A percentile compares a stretch with the other conserved stretches of the same genome.
These are phyloP conservation scores for Phialophora expanda DNA, from an alignment of 2,329 filamentous ascomycete genomes.

Conservation along the genomic window DNA sequence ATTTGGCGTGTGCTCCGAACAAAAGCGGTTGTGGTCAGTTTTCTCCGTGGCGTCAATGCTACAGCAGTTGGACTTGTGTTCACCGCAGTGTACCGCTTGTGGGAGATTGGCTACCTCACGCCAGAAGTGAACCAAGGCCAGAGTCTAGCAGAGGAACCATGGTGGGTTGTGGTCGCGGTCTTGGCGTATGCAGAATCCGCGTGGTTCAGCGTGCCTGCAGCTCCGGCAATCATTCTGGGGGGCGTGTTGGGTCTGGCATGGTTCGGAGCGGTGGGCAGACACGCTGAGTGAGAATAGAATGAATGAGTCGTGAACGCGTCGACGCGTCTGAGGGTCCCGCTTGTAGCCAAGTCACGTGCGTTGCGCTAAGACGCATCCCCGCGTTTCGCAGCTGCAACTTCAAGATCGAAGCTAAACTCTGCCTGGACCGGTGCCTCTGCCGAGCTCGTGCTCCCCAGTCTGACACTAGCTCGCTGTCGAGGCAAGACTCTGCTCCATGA, in stretches of 20 bases:
- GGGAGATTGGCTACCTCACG: conserved; percentile 66
- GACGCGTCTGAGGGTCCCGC: background rate
- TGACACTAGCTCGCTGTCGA: background rate
- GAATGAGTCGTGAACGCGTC: background rate
- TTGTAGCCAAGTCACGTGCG: background rate
- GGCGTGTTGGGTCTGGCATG: conserved; percentile 55
- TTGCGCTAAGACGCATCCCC: background rate
- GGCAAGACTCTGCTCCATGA: background rate
- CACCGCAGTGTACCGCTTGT: conserved; percentile 67
- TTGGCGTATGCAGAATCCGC: conserved; percentile 53
- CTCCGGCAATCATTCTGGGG: conserved; percentile 54
- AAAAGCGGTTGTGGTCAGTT: conserved; percentile 55
- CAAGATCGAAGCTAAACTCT: background rate
- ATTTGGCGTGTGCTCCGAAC: conserved; percentile 60
- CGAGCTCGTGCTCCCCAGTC: conserved; percentile 3
- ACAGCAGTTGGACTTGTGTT: conserved; percentile 67
- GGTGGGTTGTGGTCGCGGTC: conserved; percentile 67
- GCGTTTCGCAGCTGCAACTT: background rate
- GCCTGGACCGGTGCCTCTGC: background rate
- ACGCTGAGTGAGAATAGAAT: background rate
- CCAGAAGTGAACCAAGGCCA: conserved; percentile 55
- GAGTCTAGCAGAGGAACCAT: conserved; percentile 63
- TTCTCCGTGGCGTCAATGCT: conserved; percentile 64
- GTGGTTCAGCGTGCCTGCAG: conserved; percentile 56
- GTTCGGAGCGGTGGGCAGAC: conserved; percentile 50